These are phyloP conservation scores for Leonotis leonurus DNA, from an alignment of 257 asterid genomes.

Conservation along the genomic window DNA sequence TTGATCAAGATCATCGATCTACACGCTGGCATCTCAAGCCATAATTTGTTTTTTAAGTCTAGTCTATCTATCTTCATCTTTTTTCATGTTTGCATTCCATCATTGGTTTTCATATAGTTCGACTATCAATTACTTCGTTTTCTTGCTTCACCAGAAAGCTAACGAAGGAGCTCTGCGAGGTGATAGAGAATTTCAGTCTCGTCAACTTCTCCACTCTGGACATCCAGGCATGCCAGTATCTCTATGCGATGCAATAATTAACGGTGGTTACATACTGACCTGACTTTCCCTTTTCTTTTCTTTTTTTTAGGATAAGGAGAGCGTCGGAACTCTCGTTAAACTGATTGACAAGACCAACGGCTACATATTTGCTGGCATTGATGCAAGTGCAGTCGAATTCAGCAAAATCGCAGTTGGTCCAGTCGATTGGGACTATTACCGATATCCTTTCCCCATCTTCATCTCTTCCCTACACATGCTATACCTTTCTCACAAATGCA, in stretches of 20 bases:
- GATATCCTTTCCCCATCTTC: constrained; percentile 67
- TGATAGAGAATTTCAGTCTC: constrained; percentile 67
- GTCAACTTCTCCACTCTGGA: constrained; percentile 83
- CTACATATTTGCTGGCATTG: constrained; percentile 80
- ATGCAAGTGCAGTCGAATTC: constrained; percentile 80
- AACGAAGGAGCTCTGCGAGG: constrained; percentile 92
- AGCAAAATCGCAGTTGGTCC: constrained; percentile 91
- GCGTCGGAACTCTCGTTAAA: constrained; percentile 88
- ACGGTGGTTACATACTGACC: constrained; percentile 1
- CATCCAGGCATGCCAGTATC: constrained; percentile 61
- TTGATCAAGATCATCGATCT: background rate
- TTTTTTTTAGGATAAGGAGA: constrained; percentile 75
- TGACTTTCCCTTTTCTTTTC: constrained; percentile 13
- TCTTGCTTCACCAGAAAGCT: constrained; percentile 52
- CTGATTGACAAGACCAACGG: constrained; percentile 92
- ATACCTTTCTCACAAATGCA: background rate
- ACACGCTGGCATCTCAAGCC: background rate
- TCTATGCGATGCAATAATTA: constrained; percentile 8
- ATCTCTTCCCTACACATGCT: background rate
- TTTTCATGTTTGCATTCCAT: background rate
- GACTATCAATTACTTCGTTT: background rate
- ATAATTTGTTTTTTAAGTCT: background rate
- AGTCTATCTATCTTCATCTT: background rate
- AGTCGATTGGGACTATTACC: constrained; percentile 81
- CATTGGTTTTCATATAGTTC: background rate